phyloP scores from a whole-genome alignment of 2,329 filamentous ascomycete genomes.

The Xylariaceae sp. region DNA sequence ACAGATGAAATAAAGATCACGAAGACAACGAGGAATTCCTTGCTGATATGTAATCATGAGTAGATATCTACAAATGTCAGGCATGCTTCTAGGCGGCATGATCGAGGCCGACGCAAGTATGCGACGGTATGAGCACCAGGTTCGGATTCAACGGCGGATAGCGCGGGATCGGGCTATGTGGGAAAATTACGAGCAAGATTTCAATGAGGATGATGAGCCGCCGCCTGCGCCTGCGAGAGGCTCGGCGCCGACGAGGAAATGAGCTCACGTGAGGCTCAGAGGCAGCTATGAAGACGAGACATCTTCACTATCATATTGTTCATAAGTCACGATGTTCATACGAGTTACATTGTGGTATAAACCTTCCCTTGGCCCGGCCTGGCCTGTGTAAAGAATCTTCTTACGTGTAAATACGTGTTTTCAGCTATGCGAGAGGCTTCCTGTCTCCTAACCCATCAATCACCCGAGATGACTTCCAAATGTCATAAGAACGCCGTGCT shows the following conservation, averaged over 20 bases:
- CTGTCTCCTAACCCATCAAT: constrained; percentile 10
- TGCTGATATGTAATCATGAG: no score
- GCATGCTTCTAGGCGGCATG: constrained; percentile 75
- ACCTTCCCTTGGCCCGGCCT: constrained; percentile 1
- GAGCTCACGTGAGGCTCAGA: constrained; percentile 8
- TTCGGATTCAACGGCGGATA: constrained; percentile 62
- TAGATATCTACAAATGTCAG: constrained; percentile 81
- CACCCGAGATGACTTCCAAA: constrained; percentile 6
- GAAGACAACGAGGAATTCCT: no score
- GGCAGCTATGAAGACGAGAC: no score
- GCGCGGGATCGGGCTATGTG: constrained; percentile 64
- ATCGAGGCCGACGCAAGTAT: constrained; percentile 70
- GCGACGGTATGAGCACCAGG: constrained; percentile 60
- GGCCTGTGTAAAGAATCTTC: constrained; percentile 12
- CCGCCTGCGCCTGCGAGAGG: constrained; percentile 6
- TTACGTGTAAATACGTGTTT: constrained; percentile 17
- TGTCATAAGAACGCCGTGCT: constrained; percentile 28
- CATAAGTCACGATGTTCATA: no score
- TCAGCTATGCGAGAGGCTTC: constrained; percentile 6
- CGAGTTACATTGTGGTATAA: constrained; percentile 1
- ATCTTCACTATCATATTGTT: no score
- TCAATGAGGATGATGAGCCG: constrained; percentile 40
- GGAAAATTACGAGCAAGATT: constrained; percentile 63
- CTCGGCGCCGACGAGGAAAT: constrained; percentile 23
- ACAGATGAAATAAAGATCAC: no score